Evolutionary conservation across 2,329 filamentous ascomycete species (phyloP).

Genomic region (Lasiodiplodia theobromae): DNA sequence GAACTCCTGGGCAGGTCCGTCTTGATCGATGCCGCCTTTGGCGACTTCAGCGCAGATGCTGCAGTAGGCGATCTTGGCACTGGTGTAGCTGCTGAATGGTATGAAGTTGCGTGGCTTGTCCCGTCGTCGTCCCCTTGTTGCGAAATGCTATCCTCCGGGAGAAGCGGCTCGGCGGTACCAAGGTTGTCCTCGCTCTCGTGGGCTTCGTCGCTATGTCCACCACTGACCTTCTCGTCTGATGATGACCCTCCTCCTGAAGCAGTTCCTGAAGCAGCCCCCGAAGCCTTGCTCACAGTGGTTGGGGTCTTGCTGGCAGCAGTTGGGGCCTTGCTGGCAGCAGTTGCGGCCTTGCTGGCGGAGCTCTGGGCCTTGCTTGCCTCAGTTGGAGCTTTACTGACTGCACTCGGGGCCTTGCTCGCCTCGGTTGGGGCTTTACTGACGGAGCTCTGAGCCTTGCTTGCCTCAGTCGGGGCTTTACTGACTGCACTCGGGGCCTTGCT

Average conservation of each 20-base stretch:
- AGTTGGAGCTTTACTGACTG: neutral
- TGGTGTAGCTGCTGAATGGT: slow-evolving; percentile 9
- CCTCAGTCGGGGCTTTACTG: neutral
- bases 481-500: slow-evolving; percentile 26
- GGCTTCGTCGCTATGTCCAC: neutral
- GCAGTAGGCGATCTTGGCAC: slow-evolving; percentile 2
- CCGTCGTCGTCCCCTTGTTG: slow-evolving; percentile 26
- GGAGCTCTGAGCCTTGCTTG: neutral
- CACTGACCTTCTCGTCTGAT: neutral
- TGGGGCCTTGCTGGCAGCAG: too few species aligned
- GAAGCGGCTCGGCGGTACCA: neutral
- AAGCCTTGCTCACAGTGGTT: slow-evolving; percentile 5
- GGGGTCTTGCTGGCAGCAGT: slow-evolving; percentile 7
- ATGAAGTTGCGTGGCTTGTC: slow-evolving; percentile 17
- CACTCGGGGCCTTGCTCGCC: neutral
- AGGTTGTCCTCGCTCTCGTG: slow-evolving; percentile 7
- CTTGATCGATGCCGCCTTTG: slow-evolving; percentile 7
- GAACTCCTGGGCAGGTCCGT: slow-evolving; percentile 16
- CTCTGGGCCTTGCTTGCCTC: slow-evolving; percentile 5
- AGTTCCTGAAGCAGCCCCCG: neutral
- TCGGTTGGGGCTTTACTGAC: neutral
- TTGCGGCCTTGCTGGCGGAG: slow-evolving; percentile 4
- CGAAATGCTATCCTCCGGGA: slow-evolving; percentile 23
- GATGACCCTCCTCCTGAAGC: neutral
- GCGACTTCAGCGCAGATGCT: neutral